Evolutionary conservation across 176 grass and related monocot species (phyloP), one percentile per base, ranked within the genome.

Genomic region (Lolium perenne): DNA sequence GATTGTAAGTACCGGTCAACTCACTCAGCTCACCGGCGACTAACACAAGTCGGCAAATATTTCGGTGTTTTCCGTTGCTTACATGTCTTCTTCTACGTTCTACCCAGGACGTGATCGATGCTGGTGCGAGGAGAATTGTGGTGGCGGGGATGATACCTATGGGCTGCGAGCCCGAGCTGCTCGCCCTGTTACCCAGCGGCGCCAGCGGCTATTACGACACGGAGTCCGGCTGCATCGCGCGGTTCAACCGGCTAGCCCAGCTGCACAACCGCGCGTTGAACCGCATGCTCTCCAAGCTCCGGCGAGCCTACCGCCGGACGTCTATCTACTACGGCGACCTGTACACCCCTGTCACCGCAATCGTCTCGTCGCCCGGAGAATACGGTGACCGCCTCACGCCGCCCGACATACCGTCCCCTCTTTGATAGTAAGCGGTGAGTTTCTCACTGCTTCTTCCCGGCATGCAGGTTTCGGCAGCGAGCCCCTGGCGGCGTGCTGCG

Each of bases 321-420:
- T 59, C 82, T 57, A 69, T 97, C 87, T 51, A 74, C 41, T 97
- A 95, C 49, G 93, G 85, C 10, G 89, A 97, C 35, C 68, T 91
- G 69, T 97, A 94, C 54, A 41, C 10, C 1, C 46, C 89, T 13
- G 23, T 90, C 51, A 63, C 82, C 38, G 25, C 50, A n/a, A 50
- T 90, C 86, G 13, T 77, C 17, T 51, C 13, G 32, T 92, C 62
- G 18, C 84, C 88, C 1, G 3, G 16, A 3, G 51, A 16, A 62
- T 78, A 86, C 63, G 88, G 81, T 82, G 26, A 3, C 18, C 56
- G 56, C 59, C 21, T 61, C 56, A 59, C 20, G 20, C 55, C 8
- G 20, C 55, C 59, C 59, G 2, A 11, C 20, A 16, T 38, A 1
- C 8, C 17, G 9, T 71, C 68, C 10, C 6, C 40, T 45, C 68